Evolutionary conservation across 768 basidiomycete species (phyloP).

Genomic region (Lactarius hengduanensis): DNA sequence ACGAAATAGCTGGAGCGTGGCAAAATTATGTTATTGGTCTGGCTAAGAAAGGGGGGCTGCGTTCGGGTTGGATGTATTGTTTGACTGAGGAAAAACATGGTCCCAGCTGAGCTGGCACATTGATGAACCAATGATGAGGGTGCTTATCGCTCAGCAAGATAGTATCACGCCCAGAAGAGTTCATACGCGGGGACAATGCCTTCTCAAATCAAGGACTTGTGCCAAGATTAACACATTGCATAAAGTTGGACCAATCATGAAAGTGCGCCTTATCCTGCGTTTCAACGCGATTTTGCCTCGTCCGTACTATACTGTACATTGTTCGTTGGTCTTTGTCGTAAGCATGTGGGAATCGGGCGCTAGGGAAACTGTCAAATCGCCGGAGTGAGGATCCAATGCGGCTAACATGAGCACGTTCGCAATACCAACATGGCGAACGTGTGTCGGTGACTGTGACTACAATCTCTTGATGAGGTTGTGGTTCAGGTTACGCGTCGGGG

Average conservation of each 20-base stretch:
- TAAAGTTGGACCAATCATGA: constrained; percentile 5
- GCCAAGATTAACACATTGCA: background rate
- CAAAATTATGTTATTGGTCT: background rate
- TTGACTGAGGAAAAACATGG: background rate
- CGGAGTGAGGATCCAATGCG: background rate
- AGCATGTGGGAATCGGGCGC: background rate
- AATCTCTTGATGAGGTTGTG: background rate
- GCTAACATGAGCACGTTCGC: constrained; percentile 9
- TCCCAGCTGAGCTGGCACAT: background rate
- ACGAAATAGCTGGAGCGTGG: background rate
- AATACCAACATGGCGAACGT: constrained; percentile 11
- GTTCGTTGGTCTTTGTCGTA: background rate
- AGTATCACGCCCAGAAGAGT: background rate
- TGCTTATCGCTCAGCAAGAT: background rate
- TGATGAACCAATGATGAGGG: background rate
- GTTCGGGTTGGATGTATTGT: background rate
- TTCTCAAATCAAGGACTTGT: background rate
- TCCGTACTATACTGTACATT: background rate
- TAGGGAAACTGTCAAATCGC: background rate
- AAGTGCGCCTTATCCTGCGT: background rate
- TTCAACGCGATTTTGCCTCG: background rate
- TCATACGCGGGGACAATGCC: background rate
- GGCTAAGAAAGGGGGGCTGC: background rate
- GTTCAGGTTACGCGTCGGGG: background rate
- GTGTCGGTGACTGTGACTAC: background rate